Evolutionary conservation across 345 rosid genomes (phyloP).

Genomic region (Camelina laxa): DNA sequence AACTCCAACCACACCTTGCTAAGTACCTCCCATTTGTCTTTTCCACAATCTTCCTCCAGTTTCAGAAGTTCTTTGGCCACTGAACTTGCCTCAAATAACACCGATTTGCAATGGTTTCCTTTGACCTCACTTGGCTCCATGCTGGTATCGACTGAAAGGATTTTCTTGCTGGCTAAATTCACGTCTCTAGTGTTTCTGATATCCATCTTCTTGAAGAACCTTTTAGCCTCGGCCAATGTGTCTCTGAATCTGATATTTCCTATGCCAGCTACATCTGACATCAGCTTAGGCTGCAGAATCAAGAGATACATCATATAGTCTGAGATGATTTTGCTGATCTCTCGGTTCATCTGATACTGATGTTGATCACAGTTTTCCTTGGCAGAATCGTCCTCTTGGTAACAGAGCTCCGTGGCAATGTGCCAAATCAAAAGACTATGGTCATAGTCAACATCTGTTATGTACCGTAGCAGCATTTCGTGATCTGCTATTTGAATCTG

Average conservation of each 20-base stretch:
- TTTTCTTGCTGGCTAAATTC: slow-evolving; percentile 4
- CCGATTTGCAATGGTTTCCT: slow-evolving; percentile 46
- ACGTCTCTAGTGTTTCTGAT: background rate
- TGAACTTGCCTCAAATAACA: slow-evolving; percentile 41
- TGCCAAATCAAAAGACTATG: slow-evolving; percentile 57
- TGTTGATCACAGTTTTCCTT: background rate
- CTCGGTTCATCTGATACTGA: background rate
- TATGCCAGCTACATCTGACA: slow-evolving; percentile 40
- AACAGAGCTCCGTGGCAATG: slow-evolving; percentile 55
- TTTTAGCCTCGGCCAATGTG: slow-evolving; percentile 40
- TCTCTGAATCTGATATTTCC: slow-evolving; percentile 46
- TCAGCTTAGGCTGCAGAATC: slow-evolving; percentile 33
- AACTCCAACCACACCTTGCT: slow-evolving; percentile 37
- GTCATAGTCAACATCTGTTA: slow-evolving; percentile 47
- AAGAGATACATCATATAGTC: slow-evolving; percentile 48
- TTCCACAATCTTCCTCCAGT: slow-evolving; percentile 5
- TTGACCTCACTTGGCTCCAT: slow-evolving; percentile 35
- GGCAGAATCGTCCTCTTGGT: slow-evolving; percentile 9
- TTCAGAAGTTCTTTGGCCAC: slow-evolving; percentile 38
- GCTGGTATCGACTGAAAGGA: slow-evolving; percentile 31
- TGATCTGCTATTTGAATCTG: slow-evolving; percentile 16
- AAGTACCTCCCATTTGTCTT: slow-evolving; percentile 24
- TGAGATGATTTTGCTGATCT: slow-evolving; percentile 36
- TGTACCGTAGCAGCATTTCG: background rate
- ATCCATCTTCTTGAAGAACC: slow-evolving; percentile 2